Conservation (phyloP, 345 rosid genomes). For the Moricandia arvensis region DNA sequence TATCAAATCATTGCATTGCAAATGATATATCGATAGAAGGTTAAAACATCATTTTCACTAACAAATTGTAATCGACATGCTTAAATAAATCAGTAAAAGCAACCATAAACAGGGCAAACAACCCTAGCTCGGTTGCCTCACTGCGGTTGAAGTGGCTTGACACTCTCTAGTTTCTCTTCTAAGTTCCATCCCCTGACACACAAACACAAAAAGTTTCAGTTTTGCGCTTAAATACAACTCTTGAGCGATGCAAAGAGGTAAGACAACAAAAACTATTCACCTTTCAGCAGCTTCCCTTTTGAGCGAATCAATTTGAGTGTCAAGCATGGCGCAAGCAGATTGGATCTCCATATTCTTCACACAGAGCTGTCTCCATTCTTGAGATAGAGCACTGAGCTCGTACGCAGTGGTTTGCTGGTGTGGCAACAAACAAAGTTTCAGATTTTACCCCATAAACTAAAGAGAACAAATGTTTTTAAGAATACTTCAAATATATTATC, state of each 20-base stretch:
- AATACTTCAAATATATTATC: constrained; percentile 8
- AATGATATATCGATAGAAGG: not conserved
- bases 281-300: constrained; percentile 77
- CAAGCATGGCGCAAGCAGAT: constrained; percentile 61
- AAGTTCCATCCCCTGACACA: constrained; percentile 74
- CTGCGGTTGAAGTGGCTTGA: constrained; percentile 17
- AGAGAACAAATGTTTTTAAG: not conserved
- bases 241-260: constrained; percentile 10
- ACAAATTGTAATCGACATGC: constrained; percentile 10
- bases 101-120: constrained; percentile 1
- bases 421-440: constrained; percentile 19
- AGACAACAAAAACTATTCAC: constrained; percentile 39
- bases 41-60: not conserved
- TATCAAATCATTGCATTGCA: not conserved
- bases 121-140: constrained; percentile 8
- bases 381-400: constrained; percentile 84
- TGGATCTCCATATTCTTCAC: constrained; percentile 83
- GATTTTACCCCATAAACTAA: not conserved
- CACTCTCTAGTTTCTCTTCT: constrained; percentile 61
- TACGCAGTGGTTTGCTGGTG: constrained; percentile 84
- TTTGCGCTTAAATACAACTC: constrained; percentile 20
- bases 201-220: constrained; percentile 4
- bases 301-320: constrained; percentile 56
- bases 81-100: not conserved
- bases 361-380: constrained; percentile 93